These are phyloP conservation scores for Periconia sp. DNA, from an alignment of 2,329 filamentous ascomycete species.

Conservation along the genomic window DNA sequence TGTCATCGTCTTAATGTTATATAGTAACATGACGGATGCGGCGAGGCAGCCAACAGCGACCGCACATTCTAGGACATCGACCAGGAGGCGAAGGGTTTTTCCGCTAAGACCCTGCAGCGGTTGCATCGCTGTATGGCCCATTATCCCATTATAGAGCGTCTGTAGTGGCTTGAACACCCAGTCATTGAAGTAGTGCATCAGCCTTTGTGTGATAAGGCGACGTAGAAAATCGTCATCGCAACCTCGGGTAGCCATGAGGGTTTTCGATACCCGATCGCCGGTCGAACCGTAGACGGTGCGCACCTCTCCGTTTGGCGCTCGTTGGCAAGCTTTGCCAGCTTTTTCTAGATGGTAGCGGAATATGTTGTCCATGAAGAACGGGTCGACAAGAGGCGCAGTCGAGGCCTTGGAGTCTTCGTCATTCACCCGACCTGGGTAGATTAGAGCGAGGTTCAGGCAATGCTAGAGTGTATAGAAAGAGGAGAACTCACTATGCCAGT, in stretches of 20 bases:
- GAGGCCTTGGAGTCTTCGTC: slow-evolving; percentile 7
- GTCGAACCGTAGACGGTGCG: slow-evolving; percentile 3
- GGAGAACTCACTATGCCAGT: slow-evolving; percentile 7
- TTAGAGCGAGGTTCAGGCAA: background rate
- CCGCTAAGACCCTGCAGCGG: background rate
- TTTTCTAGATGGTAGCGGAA: slow-evolving; percentile 1
- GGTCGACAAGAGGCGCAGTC: slow-evolving; percentile 1
- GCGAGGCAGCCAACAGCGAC: slow-evolving; percentile 7
- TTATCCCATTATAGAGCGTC: background rate
- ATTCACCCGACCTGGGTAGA: slow-evolving; percentile 4
- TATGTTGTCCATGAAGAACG: slow-evolving; percentile 9
- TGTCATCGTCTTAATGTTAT: slow-evolving; percentile 6
- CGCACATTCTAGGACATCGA: slow-evolving; percentile 6
- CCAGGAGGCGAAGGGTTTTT: slow-evolving; percentile 5
- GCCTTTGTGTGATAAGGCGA: slow-evolving; percentile 4
- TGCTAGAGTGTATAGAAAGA: background rate
- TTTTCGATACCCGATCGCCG: slow-evolving; percentile 3
- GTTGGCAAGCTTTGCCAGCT: background rate
- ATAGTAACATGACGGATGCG: slow-evolving; percentile 6
- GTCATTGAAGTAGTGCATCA: slow-evolving; percentile 5
- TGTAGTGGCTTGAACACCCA: background rate
- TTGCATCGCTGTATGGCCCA: background rate
- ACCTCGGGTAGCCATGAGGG: background rate
- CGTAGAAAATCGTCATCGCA: slow-evolving; percentile 7
- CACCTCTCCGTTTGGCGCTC: slow-evolving; percentile 9